A percentile compares a stretch with the other conserved stretches of the same genome.
Conservation (phyloP, 1,139 yeast species). For the Debaryomycetaceae sp. region DNA sequence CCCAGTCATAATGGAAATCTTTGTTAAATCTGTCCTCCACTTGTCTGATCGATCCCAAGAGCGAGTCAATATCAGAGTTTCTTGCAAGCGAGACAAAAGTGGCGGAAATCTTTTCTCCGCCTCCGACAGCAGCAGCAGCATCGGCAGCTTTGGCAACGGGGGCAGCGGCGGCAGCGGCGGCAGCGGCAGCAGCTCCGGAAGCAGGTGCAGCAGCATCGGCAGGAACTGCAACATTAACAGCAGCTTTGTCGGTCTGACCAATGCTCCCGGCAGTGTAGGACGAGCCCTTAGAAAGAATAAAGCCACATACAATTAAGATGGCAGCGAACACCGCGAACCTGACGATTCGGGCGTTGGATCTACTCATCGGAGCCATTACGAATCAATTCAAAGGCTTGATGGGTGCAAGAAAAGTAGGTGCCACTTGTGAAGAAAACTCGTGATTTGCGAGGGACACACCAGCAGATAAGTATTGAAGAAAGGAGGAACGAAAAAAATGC, state of each 20-base stretch:
- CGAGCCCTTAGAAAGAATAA: conserved; percentile 57
- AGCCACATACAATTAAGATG: conserved; percentile 54
- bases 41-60: conserved; percentile 38
- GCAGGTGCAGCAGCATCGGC: conserved; percentile 12
- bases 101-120: conserved; percentile 33
- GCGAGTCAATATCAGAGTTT: conserved; percentile 33
- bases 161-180: conserved; percentile 14
- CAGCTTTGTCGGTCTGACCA: conserved; percentile 9
- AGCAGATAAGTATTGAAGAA: conserved; percentile 2
- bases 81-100: conserved; percentile 45
- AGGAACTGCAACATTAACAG: conserved; percentile 11
- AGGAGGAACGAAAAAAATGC: conserved; percentile 1
- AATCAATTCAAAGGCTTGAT: background rate
- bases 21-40: conserved; percentile 44
- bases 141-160: conserved; percentile 11
- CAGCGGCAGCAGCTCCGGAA: conserved; percentile 12
- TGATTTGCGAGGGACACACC: conserved; percentile 1
- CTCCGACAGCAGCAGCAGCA: conserved; percentile 13
- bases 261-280: conserved; percentile 29
- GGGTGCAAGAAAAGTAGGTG: background rate
- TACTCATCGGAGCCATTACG: conserved; percentile 17
- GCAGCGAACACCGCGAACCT: conserved; percentile 60
- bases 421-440: conserved; percentile 1
- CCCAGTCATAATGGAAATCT: conserved; percentile 44
- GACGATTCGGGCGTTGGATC: conserved; percentile 59